A percentile compares a stretch with the other conserved stretches of the same genome.
phyloP scores from a whole-genome alignment of 1,139 yeast species.

The Yamadazyma songkhlaensis region DNA sequence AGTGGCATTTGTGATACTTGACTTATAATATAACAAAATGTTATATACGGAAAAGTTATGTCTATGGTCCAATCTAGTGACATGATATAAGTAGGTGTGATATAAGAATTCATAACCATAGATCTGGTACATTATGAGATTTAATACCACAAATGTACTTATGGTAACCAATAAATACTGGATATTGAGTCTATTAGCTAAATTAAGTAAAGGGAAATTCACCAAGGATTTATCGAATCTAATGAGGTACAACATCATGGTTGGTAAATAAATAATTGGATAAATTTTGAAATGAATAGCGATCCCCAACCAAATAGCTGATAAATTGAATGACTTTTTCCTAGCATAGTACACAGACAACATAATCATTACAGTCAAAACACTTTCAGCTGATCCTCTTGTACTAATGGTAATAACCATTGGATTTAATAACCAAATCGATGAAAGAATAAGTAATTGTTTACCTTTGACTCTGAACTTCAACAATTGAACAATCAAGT shows the following conservation, averaged over 20 bases:
- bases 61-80: conserved; percentile 83
- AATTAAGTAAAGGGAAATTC: conserved; percentile 28
- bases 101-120: conserved; percentile 79
- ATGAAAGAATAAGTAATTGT: conserved; percentile 37
- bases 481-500: conserved; percentile 49
- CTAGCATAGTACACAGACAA: conserved; percentile 48
- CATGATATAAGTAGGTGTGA: conserved; percentile 80
- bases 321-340: conserved; percentile 28
- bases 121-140: conserved; percentile 55
- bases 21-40: conserved; percentile 64
- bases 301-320: conserved; percentile 71
- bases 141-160: conserved; percentile 43
- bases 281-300: conserved; percentile 89
- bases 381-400: conserved; percentile 90
- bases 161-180: conserved; percentile 39
- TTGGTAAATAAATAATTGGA: conserved; percentile 78
- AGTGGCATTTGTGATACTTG: conserved; percentile 28
- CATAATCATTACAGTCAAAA: conserved; percentile 76
- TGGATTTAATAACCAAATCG: conserved; percentile 89
- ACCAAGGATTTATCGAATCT: conserved; percentile 19
- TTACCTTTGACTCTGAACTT: conserved; percentile 20
- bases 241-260: conserved; percentile 37
- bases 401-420: conserved; percentile 94
- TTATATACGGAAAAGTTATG: conserved; percentile 93
- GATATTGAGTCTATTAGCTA: conserved; percentile 47